phyloP scores from a whole-genome alignment of 2,329 filamentous ascomycete genomes.

The Clarireedia monteithiana region DNA sequence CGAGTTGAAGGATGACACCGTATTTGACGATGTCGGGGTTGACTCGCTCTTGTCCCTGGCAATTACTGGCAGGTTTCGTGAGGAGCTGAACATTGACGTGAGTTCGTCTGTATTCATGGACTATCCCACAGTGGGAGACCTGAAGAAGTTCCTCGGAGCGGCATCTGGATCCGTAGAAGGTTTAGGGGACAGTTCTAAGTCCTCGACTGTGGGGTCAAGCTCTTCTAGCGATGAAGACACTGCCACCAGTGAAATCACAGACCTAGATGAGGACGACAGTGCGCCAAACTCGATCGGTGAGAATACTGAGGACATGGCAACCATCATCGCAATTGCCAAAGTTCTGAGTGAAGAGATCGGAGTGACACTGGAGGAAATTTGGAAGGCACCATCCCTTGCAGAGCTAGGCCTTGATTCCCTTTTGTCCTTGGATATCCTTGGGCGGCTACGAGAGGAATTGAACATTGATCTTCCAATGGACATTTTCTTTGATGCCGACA shows the following conservation, averaged over 20 bases:
- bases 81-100: conserved; percentile 44
- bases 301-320: not conserved
- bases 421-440: not conserved
- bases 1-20: conserved; percentile 40
- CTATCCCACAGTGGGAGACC: not conserved
- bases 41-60: not conserved
- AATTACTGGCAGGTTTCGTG: conserved; percentile 42
- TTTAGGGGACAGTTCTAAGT: not conserved
- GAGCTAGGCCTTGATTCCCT: conserved; percentile 4
- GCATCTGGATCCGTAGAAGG: not conserved
- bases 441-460: not conserved
- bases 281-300: not conserved
- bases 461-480: not conserved
- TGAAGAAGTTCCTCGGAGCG: not conserved
- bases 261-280: not conserved
- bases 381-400: not conserved
- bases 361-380: not conserved
- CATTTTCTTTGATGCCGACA: not conserved
- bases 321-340: not conserved
- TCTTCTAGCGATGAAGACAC: not conserved
- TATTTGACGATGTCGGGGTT: conserved; percentile 21
- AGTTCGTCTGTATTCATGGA: conserved; percentile 16
- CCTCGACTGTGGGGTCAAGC: not conserved
- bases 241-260: not conserved
- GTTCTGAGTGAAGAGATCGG: not conserved